Conservation (phyloP, 768 basidiomycete species). For the Rhodotorula graminis region DNA sequence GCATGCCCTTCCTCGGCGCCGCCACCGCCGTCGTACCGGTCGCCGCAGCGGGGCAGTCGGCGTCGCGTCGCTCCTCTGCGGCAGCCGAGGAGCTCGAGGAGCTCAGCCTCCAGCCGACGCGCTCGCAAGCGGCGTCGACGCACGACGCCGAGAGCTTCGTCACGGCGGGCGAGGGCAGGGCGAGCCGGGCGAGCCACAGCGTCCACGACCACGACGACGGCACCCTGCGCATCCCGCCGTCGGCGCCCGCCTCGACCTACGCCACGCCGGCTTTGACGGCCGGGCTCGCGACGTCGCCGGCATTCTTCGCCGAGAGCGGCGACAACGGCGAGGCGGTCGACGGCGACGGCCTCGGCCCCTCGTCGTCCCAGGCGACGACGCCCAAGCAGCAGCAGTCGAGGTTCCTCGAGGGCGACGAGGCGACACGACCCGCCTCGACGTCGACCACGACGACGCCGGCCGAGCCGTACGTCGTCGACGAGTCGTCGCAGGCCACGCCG, state of each 20-base stretch:
- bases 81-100: background rate
- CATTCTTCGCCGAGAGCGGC: background rate
- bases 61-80: rapidly evolving
- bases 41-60: too few species aligned
- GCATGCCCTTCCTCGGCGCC: background rate
- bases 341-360: background rate
- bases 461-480: slow-evolving; percentile 23
- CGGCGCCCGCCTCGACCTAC: background rate
- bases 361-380: slow-evolving; percentile 1
- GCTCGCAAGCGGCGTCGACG: background rate
- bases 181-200: background rate
- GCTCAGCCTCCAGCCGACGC: background rate
- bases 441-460: background rate
- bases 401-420: background rate
- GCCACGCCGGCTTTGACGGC: background rate
- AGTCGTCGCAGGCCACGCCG: background rate
- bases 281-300: background rate
- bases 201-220: background rate
- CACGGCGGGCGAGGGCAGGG: background rate
- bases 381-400: slow-evolving; percentile 4
- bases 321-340: background rate
- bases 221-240: background rate
- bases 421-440: background rate
- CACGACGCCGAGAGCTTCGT: slow-evolving; percentile 10
- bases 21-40: too few species aligned